Evolutionary conservation across 345 rosid genomes (phyloP).

Genomic region (Diplotaxis tenuifolia): DNA sequence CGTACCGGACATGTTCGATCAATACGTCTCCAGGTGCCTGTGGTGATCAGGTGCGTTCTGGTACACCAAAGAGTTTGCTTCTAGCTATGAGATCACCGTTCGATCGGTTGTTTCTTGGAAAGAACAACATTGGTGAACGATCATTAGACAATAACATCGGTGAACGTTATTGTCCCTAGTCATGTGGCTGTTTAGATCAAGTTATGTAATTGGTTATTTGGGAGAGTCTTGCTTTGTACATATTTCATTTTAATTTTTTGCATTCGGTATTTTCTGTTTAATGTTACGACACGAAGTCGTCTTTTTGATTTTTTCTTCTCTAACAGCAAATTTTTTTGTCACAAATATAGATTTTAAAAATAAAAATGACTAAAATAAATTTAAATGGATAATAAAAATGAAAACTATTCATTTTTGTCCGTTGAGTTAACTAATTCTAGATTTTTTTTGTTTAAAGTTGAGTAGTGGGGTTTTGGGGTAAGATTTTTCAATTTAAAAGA

Average conservation of each 20-base stretch:
- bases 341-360: no score
- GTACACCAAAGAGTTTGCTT: conserved; percentile 39
- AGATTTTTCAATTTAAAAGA: no score
- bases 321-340: no score
- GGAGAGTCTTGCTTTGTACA: conserved; percentile 13
- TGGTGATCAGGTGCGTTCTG: conserved; percentile 32
- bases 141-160: conserved; percentile 20
- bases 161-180: conserved; percentile 45
- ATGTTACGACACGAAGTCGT: not conserved
- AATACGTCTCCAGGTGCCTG: conserved; percentile 25
- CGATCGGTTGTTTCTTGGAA: conserved; percentile 38
- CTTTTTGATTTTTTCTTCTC: not conserved
- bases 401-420: no score
- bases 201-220: not conserved
- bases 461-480: no score
- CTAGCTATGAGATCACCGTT: conserved; percentile 44
- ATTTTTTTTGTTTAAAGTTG: no score
- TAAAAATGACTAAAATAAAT: not conserved
- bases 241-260: not conserved
- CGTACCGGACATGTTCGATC: conserved; percentile 43
- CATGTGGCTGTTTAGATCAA: conserved; percentile 14
- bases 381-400: no score
- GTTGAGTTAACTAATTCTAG: no score
- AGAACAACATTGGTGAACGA: conserved; percentile 22
- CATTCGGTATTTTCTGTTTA: conserved; percentile 1